Percentiles rank a stretch among this genome's conserved stretches.
These are phyloP conservation scores for Sarocladium kiliense DNA, from an alignment of 2,329 filamentous ascomycete genomes.

Conservation along the genomic window DNA sequence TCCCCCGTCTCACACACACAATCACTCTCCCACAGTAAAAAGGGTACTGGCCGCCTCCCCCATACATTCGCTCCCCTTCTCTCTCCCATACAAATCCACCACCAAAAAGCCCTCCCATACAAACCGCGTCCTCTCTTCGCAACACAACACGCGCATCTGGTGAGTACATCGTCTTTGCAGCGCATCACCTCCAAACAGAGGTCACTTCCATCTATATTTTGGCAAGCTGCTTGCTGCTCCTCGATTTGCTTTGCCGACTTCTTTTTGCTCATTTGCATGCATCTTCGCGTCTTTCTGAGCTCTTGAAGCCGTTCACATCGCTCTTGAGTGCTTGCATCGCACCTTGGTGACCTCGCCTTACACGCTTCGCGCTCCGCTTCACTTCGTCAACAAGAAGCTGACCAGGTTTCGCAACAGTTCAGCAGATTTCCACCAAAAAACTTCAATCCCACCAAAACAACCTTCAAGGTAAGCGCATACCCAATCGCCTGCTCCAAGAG, in stretches of 20 bases:
- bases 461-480: conserved; percentile 13
- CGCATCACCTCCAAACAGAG: conserved; percentile 17
- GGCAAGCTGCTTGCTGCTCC: conserved; percentile 4
- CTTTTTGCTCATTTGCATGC: conserved; percentile 2
- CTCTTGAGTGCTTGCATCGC: neutral
- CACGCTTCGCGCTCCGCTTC: conserved; percentile 14
- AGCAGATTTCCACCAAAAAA: conserved; percentile 19
- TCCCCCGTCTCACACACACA: conserved; percentile 35
- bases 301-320: conserved; percentile 1
- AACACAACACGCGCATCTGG: conserved; percentile 37
- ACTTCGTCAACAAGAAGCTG: conserved; percentile 16
- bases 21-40: conserved; percentile 64
- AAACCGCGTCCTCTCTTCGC: conserved; percentile 40
- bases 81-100: conserved; percentile 57
- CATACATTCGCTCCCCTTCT: conserved; percentile 51
- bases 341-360: conserved; percentile 12
- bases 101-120: conserved; percentile 47
- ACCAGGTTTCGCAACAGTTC: conserved; percentile 21
- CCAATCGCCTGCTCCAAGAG: neutral
- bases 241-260: conserved; percentile 1
- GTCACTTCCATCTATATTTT: conserved; percentile 21
- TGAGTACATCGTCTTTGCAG: conserved; percentile 46
- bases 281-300: conserved; percentile 10
- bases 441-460: conserved; percentile 10
- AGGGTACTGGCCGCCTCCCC: conserved; percentile 49